Conservation (phyloP, 2,329 filamentous ascomycete species). For the Cercospora canescens region DNA sequence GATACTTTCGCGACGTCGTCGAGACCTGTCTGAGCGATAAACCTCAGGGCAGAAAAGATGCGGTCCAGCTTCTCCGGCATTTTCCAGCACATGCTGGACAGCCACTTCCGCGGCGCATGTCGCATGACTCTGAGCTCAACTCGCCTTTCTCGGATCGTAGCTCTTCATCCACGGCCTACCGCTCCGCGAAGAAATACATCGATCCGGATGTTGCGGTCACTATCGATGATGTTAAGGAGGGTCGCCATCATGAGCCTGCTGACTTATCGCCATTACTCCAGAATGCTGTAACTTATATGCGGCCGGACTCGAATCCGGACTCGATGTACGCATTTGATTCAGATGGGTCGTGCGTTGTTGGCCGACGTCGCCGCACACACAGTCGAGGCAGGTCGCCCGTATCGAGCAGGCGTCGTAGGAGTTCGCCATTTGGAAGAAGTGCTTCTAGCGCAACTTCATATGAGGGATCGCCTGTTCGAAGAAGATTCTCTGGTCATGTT, state of each 20-base stretch:
- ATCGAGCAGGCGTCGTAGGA: conserved; percentile 34
- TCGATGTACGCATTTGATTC: conserved; percentile 46
- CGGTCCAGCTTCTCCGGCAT: conserved; percentile 66
- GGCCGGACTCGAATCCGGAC: conserved; percentile 41
- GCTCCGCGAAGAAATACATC: conserved; percentile 50
- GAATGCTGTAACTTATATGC: conserved; percentile 34
- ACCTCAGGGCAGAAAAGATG: conserved; percentile 72
- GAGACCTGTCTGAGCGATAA: conserved; percentile 73
- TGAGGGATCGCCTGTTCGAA: conserved; percentile 12
- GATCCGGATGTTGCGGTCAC: conserved; percentile 47
- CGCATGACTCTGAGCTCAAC: conserved; percentile 17
- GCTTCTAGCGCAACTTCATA: conserved; percentile 33
- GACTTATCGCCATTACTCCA: conserved; percentile 4
- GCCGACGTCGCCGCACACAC: conserved; percentile 25
- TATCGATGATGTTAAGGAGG: conserved; percentile 43
- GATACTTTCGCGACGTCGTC: conserved; percentile 76
- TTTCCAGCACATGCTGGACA: conserved; percentile 56
- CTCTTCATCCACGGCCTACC: conserved; percentile 39
- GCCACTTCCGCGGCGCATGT: conserved; percentile 12
- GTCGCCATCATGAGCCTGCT: conserved; percentile 13
- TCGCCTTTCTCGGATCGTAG: conserved; percentile 39
- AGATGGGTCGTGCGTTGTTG: conserved; percentile 47
- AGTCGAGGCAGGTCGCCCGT: conserved; percentile 36
- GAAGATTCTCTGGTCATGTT: neutral
- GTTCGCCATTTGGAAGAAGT: conserved; percentile 37